Evolutionary conservation across 2,329 filamentous ascomycete species (phyloP).

Genomic region (Ophiostoma piceae): DNA sequence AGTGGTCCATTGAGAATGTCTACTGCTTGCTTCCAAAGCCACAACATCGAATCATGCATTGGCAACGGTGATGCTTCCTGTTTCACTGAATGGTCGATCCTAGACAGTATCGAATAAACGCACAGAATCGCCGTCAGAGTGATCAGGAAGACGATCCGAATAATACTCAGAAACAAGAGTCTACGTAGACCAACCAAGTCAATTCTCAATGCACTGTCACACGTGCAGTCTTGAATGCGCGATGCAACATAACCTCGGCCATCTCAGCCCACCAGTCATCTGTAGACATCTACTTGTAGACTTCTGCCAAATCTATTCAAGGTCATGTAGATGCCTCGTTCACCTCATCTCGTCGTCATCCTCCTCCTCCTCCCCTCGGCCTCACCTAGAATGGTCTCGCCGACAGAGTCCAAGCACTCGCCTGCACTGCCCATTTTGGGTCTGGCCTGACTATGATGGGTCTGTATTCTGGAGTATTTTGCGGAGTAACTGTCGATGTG

Average conservation of each 20-base stretch:
- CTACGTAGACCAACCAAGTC: neutral
- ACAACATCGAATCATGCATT: neutral
- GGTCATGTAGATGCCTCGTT: neutral
- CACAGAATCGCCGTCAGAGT: neutral
- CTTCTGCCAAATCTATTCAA: neutral
- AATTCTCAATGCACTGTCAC: neutral
- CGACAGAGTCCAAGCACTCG: neutral
- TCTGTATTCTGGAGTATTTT: neutral
- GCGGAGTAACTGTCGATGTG: neutral
- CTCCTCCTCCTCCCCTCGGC: neutral
- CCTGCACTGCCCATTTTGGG: neutral
- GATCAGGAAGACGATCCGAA: neutral
- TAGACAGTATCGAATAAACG: neutral
- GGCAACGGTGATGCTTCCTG: neutral
- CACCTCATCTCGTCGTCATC: neutral
- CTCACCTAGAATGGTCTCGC: neutral
- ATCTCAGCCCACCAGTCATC: neutral
- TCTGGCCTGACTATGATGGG: neutral
- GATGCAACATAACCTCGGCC: neutral
- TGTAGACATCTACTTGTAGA: neutral
- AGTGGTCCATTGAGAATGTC: neutral
- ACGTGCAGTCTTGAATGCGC: neutral
- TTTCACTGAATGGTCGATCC: neutral
- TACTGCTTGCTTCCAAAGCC: neutral
- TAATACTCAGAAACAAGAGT: neutral